These are phyloP conservation scores for Pochonia chlamydosporia DNA, from an alignment of 2,329 filamentous ascomycete species.

Conservation along the genomic window DNA sequence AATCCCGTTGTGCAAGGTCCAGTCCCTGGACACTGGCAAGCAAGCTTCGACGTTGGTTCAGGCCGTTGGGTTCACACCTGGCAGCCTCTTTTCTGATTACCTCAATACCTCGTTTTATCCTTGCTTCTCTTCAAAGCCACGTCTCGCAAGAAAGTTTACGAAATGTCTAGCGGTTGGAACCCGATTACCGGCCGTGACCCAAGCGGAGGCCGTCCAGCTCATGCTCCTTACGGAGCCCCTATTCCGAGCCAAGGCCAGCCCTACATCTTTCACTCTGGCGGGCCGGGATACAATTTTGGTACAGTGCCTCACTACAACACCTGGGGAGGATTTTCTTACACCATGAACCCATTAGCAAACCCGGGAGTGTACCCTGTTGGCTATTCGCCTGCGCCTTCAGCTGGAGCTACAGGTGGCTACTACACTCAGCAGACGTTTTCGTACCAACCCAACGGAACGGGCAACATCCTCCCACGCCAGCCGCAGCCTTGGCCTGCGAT, in stretches of 20 bases:
- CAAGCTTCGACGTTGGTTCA: conserved; percentile 21
- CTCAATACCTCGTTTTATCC: background rate
- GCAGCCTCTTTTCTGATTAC: conserved; percentile 21
- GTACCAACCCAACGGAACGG: conserved; percentile 32
- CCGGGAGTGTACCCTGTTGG: conserved; percentile 7
- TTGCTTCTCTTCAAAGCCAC: background rate
- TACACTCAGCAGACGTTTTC: conserved; percentile 21
- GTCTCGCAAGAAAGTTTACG: background rate
- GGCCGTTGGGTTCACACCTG: conserved; percentile 31
- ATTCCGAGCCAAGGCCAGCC: conserved; percentile 29
- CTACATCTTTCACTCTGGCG: conserved; percentile 31
- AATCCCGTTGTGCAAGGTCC: conserved; percentile 23
- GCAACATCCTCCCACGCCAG: conserved; percentile 29
- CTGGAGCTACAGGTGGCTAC: conserved; percentile 16
- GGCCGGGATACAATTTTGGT: conserved; percentile 27
- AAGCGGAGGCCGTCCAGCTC: conserved; percentile 23
- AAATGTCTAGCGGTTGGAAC: conserved; percentile 35
- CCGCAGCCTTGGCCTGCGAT: conserved; percentile 36
- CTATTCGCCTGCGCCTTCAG: background rate
- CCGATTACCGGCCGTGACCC: conserved; percentile 32
- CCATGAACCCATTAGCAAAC: conserved; percentile 14
- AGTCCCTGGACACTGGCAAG: conserved; percentile 29
- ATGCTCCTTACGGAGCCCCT: conserved; percentile 27
- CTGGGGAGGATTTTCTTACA: conserved; percentile 21
- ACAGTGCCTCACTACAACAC: conserved; percentile 15